Evolutionary conservation across 768 basidiomycete genomes (phyloP), one percentile per base, ranked within the genome.

Genomic region (Lactarius psammicola): DNA sequence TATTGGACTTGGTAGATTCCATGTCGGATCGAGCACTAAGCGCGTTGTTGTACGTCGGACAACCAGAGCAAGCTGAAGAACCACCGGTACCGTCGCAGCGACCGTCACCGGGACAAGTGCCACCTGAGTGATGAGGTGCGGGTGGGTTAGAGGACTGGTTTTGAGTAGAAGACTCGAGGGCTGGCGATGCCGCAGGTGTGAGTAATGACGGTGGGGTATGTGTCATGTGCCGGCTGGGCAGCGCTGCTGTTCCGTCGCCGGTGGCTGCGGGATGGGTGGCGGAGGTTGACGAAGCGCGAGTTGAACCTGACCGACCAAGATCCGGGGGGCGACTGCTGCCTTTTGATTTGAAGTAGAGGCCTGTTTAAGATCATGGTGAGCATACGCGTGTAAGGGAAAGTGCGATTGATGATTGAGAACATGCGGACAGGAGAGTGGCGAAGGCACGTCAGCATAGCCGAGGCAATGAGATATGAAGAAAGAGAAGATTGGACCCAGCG

Each of bases 91-190:
- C 97, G 78, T 99, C 94, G 78, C 97, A 99, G 71, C 92, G 85
- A 38, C 97, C 97, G 78, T 98, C 97, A 64, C 97, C 97, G 4
- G 97, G 97, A 77, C 97, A 99, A n/a, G 95, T 95, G 68, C 90
- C 66, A 62, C 57, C 89, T 36, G 75, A 74, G 63, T 53, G 59
- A 49, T 72, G 72, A 20, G 49, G 55, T 8, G 60, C 44, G 26
- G 54, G 42, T 30, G 46, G 55, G 59, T 66, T 60, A n/a, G 63
- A 46, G 18, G 51, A 18, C 71, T 66, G 73, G 68, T 59, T 62
- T 66, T 72, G 71, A 68, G 34, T n/a, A 26, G 66, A 68, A 59
- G 67, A 57, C 30, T 62, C 71, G 71, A 77, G 60, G 70, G 73
- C 74, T 69, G 78, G 74, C 44, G 74, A 72, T 60, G 74, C 76